Evolutionary conservation across 164 flowering plant species (phyloP).

Genomic region (Pachysandra terminalis): DNA sequence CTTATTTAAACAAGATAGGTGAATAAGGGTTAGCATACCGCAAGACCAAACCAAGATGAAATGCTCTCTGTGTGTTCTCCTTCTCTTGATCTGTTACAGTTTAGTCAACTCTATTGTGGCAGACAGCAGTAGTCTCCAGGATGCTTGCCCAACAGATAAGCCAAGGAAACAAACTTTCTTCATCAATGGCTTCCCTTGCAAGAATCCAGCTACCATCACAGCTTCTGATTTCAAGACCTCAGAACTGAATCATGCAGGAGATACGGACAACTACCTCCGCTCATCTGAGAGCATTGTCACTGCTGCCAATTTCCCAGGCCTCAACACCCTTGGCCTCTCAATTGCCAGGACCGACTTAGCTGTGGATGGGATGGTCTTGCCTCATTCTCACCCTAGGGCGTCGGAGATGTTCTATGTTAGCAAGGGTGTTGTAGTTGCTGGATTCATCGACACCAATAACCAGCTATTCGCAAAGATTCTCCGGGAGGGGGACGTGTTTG

Average conservation of each 20-base stretch:
- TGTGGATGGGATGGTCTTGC: slow-evolving; percentile 26
- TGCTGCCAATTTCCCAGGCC: slow-evolving; percentile 23
- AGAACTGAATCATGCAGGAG: slow-evolving; percentile 14
- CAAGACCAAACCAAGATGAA: slow-evolving; percentile 1
- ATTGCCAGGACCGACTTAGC: slow-evolving; percentile 27
- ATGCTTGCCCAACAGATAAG: slow-evolving; percentile 11
- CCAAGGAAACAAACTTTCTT: slow-evolving; percentile 5
- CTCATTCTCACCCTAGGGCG: slow-evolving; percentile 54
- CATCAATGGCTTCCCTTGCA: slow-evolving; percentile 25
- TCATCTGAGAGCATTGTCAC: slow-evolving; percentile 21
- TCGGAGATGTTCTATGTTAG: slow-evolving; percentile 42
- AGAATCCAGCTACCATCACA: slow-evolving; percentile 11
- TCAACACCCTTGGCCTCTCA: slow-evolving; percentile 35
- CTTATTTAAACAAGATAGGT: not conserved
- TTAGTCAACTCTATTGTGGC: slow-evolving; percentile 3
- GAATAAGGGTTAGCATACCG: not conserved
- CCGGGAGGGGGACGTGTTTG: slow-evolving; percentile 40
- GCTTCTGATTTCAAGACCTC: slow-evolving; percentile 25
- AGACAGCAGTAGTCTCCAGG: slow-evolving; percentile 19
- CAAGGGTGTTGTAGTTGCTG: slow-evolving; percentile 35
- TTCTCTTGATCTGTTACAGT: not conserved
- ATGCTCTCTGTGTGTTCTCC: not conserved
- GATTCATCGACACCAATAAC: slow-evolving; percentile 37
- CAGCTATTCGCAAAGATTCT: slow-evolving; percentile 32
- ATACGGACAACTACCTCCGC: slow-evolving; percentile 22